These are phyloP conservation scores for Colletotrichum sp. DNA, from an alignment of 2,329 filamentous ascomycete genomes.

Conservation along the genomic window DNA sequence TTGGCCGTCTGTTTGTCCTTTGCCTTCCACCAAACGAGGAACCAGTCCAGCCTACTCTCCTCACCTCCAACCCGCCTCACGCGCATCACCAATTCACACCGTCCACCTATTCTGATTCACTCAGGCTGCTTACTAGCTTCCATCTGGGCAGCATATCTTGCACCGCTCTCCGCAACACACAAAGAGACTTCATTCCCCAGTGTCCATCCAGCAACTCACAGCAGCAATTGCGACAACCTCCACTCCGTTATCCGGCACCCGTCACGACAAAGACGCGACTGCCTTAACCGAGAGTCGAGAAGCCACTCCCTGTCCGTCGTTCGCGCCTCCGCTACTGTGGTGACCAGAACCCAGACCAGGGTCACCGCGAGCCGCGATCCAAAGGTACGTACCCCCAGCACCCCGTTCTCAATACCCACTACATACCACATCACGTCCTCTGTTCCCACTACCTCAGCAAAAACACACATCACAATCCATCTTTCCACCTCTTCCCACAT, in stretches of 20 bases:
- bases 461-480: slow-evolving; percentile 15
- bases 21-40: not conserved
- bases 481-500: slow-evolving; percentile 4
- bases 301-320: slow-evolving; percentile 12
- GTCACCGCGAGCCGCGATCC: not conserved
- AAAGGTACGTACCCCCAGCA: slow-evolving; percentile 10
- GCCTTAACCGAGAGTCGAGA: slow-evolving; percentile 13
- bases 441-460: slow-evolving; percentile 20
- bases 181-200: not conserved
- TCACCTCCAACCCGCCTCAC: not conserved
- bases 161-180: not conserved
- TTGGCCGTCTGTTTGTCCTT: not conserved
- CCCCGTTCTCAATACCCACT: slow-evolving; percentile 17
- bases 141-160: not conserved
- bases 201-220: not conserved
- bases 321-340: slow-evolving; percentile 19
- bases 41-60: not conserved
- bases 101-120: not conserved
- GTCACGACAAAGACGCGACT: slow-evolving; percentile 12
- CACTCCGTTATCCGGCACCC: not conserved
- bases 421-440: slow-evolving; percentile 21
- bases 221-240: not conserved
- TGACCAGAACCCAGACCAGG: not conserved
- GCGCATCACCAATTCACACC: not conserved
- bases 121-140: not conserved